phyloP scores from a whole-genome alignment of 2,329 filamentous ascomycete species.

The Cordyceps farinosa region DNA sequence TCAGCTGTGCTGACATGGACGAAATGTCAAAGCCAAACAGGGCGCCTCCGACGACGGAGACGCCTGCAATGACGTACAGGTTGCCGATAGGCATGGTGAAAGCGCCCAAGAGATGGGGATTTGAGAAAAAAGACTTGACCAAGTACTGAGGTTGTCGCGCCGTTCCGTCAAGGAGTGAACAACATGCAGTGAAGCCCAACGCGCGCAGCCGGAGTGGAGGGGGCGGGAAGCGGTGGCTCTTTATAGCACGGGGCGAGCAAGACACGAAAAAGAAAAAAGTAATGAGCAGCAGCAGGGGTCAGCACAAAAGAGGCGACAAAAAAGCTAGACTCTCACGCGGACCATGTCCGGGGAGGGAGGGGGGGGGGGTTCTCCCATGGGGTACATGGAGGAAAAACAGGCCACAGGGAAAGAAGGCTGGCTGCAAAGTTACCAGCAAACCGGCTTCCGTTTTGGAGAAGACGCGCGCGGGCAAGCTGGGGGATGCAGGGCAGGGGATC shows the following conservation, averaged over 20 bases:
- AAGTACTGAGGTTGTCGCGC: not conserved
- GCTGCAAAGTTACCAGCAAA: not conserved
- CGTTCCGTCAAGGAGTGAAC: constrained; percentile 5
- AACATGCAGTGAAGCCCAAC: not conserved
- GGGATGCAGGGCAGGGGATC: not conserved
- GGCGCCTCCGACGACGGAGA: constrained; percentile 38
- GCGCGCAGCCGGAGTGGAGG: not conserved
- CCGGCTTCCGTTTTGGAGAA: constrained; percentile 3
- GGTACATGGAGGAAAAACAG: not conserved
- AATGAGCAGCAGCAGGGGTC: constrained; percentile 6
- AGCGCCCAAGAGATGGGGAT: not conserved
- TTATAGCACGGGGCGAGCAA: not conserved
- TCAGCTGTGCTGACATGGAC: constrained; percentile 48
- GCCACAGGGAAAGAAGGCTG: not conserved
- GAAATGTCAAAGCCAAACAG: constrained; percentile 56
- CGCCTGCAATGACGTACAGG: constrained; percentile 34
- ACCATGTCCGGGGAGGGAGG: not conserved
- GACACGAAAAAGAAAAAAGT: not conserved
- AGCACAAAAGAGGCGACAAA: not conserved
- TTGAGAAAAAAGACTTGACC: not conserved
- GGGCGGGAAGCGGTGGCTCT: constrained; percentile 3
- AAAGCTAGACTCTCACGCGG: not conserved
- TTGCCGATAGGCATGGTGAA: constrained; percentile 31
- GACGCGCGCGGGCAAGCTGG: constrained; percentile 4
- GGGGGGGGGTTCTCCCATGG: not conserved